phyloP scores from a whole-genome alignment of 495 filamentous ascomycete genomes.

The Trichoderma erinaceum region DNA sequence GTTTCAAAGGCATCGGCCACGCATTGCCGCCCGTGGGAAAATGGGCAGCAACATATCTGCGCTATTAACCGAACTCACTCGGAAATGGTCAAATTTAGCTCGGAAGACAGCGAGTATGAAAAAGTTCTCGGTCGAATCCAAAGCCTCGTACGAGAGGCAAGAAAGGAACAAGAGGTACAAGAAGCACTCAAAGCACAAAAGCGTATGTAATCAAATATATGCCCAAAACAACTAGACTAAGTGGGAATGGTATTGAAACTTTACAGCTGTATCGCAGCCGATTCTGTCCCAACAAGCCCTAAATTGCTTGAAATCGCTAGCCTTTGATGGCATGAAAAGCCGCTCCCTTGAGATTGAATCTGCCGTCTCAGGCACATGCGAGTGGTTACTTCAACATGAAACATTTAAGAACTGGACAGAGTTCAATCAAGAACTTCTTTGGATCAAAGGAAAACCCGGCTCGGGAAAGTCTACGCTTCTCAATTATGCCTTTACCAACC shows the following conservation, averaged over 20 bases:
- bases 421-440: constrained; percentile 30
- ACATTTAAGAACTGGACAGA: constrained; percentile 31
- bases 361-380: constrained; percentile 26
- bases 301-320: constrained; percentile 24
- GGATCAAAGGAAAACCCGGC: constrained; percentile 46
- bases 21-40: constrained; percentile 19
- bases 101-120: neutral
- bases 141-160: neutral
- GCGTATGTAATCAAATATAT: neutral
- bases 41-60: constrained; percentile 19
- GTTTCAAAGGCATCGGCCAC: constrained; percentile 19
- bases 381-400: constrained; percentile 30
- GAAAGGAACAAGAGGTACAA: neutral
- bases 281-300: neutral
- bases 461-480: constrained; percentile 44
- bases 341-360: constrained; percentile 23
- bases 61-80: constrained; percentile 9
- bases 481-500: constrained; percentile 26
- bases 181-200: neutral
- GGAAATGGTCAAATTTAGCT: neutral
- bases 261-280: neutral
- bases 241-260: neutral
- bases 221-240: neutral
- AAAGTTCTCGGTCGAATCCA: neutral
- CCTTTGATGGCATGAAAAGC: constrained; percentile 26